Base-by-base conservation (phyloP, 202 grass and related monocot genomes). In the Saccharum hybrid region DNA sequence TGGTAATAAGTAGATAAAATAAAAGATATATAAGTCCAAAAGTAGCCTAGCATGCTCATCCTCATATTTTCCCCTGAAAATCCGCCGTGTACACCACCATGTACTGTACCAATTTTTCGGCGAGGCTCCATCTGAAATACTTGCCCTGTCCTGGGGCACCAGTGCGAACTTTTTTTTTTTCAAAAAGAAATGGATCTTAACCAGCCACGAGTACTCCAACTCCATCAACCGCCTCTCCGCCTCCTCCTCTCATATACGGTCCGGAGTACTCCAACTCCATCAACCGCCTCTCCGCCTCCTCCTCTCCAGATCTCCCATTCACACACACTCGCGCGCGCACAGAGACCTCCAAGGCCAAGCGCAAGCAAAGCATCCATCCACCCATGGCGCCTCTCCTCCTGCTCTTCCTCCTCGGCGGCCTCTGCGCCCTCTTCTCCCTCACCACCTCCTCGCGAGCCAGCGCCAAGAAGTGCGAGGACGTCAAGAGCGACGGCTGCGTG, bases 321-420 rank as follows among this genome's bases (percentile, higher is more conserved):
- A 80, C 79, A 83, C 88, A 79, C 88, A 82, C 45, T 68, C 77
- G 1, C 76, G 7, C 36, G 4, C 61, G 2, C 10, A n/a, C 68
- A 38, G 28, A 59, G 37, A 13, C 36, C 2, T 59, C 15, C 39
- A 2, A 3, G 33, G 37, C 82, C 65, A 52, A 37, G 16, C 12
- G 33, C 78, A 23, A 57, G 7, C 23, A 8, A 63, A 15, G 33
- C 14, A 37, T 13, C 23, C 37, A 4, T n/a, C 19, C 19, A 4
- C n/a, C 52, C 84, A 94, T 94, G 91, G 83, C 83, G 66, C 82
- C 88, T 77, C 76, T 94, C 51, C 71, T 94, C 71, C 67, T 88
- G 76, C 68, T 94, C 66, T 78, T 82, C 72, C 66, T 90, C 79
- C 74, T 94, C 80, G 64, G 88, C 59, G 81, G 80, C 83, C 77